These are phyloP conservation scores for Roridomyces roridus DNA, from an alignment of 768 basidiomycete genomes.

Conservation along the genomic window DNA sequence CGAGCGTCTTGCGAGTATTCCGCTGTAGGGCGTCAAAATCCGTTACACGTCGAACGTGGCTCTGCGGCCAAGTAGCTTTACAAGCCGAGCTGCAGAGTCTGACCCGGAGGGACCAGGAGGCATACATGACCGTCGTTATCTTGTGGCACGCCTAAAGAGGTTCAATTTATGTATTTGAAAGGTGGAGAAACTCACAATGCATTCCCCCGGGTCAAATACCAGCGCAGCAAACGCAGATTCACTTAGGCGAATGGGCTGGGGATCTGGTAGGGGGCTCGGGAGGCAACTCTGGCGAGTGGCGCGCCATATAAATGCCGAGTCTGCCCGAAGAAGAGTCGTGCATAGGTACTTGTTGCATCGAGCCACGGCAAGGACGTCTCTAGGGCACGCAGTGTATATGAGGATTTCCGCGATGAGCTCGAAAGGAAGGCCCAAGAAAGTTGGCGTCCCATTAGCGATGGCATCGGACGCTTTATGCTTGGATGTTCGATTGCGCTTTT, in stretches of 20 bases:
- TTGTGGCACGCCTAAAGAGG: slow-evolving; percentile 44
- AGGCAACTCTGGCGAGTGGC: slow-evolving; percentile 46
- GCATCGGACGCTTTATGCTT: no score
- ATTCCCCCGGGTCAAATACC: slow-evolving; percentile 62
- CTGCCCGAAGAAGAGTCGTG: slow-evolving; percentile 49
- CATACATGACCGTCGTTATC: slow-evolving; percentile 42
- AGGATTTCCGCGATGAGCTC: slow-evolving; percentile 73
- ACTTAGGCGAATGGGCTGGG: slow-evolving; percentile 29
- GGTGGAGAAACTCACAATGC: slow-evolving; percentile 49
- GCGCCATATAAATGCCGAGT: slow-evolving; percentile 66
- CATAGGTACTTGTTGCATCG: slow-evolving; percentile 63
- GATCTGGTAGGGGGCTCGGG: slow-evolving; percentile 47
- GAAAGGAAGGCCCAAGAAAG: slow-evolving; percentile 48
- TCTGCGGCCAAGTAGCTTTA: background rate
- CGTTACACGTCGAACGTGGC: background rate
- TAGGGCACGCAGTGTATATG: slow-evolving; percentile 54
- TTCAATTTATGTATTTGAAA: background rate
- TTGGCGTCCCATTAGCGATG: no score
- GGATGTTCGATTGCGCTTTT: no score
- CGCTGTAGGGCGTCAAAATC: slow-evolving; percentile 3
- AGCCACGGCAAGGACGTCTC: slow-evolving; percentile 63
- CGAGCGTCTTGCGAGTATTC: slow-evolving; percentile 4
- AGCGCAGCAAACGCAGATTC: slow-evolving; percentile 71
- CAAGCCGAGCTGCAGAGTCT: slow-evolving; percentile 46
- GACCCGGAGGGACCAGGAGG: slow-evolving; percentile 54